Evolutionary conservation across 164 flowering plant species (phyloP).

Genomic region (Malania oleifera): DNA sequence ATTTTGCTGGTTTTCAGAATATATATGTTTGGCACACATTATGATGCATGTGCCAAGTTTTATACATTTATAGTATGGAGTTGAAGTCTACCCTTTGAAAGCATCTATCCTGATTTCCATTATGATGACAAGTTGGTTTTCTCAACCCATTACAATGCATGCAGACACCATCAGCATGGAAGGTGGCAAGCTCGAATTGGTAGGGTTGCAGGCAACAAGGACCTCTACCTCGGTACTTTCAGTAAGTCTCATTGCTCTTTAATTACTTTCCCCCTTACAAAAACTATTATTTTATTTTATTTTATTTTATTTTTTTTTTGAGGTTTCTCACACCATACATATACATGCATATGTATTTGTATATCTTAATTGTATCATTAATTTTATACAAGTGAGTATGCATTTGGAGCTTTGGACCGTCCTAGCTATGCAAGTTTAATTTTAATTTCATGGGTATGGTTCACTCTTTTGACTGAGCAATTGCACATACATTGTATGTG

Average conservation of each 20-base stretch:
- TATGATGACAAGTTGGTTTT: slow-evolving; percentile 5
- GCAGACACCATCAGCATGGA: slow-evolving; percentile 91
- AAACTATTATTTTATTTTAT: neutral
- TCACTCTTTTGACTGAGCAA: no score
- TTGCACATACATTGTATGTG: no score
- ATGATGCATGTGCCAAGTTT: neutral
- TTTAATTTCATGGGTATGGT: no score
- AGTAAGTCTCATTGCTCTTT: slow-evolving; percentile 37
- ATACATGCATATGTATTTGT: no score
- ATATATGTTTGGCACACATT: slow-evolving; percentile 21
- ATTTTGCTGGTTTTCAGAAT: slow-evolving; percentile 13
- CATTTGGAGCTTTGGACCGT: no score
- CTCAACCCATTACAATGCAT: neutral
- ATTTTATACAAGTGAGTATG: no score
- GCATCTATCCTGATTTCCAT: slow-evolving; percentile 10
- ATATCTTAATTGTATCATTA: no score
- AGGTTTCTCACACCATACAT: no score
- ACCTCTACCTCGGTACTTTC: slow-evolving; percentile 91
- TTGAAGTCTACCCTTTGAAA: slow-evolving; percentile 8
- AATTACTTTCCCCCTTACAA: neutral
- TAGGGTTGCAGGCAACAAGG: slow-evolving; percentile 95
- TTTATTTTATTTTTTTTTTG: no score
- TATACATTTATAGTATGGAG: neutral
- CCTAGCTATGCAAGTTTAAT: no score
- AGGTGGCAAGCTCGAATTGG: slow-evolving; percentile 95